Percentiles rank a stretch among this genome's conserved stretches.
These are phyloP conservation scores for Conticribra guillardii DNA, from an alignment of 108 stramenopile genomes.

Conservation along the genomic window DNA sequence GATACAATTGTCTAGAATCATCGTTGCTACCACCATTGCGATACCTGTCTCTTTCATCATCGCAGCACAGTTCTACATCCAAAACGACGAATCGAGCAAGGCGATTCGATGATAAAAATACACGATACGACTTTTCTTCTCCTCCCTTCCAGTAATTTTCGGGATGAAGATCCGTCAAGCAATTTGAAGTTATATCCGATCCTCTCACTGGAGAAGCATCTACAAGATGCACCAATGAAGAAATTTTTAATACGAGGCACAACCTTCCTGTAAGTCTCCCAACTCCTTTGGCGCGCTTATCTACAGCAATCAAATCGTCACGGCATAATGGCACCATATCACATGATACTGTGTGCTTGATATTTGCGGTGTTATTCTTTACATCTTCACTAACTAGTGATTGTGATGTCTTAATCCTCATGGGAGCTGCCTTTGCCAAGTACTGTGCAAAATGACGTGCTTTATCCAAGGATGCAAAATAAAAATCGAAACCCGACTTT, in stretches of 20 bases:
- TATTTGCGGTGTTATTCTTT: constrained; percentile 92
- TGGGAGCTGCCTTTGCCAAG: constrained; percentile 83
- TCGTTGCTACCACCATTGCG: constrained; percentile 20
- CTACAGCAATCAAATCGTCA: constrained; percentile 94
- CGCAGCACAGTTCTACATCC: constrained; percentile 83
- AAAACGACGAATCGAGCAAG: constrained; percentile 90
- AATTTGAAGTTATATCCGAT: constrained; percentile 31
- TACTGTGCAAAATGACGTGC: constrained; percentile 89
- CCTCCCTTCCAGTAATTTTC: constrained; percentile 79
- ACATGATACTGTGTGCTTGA: constrained; percentile 91
- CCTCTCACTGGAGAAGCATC: constrained; percentile 75
- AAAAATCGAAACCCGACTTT: constrained; percentile 97
- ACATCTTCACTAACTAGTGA: constrained; percentile 93
- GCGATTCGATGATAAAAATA: constrained; percentile 72
- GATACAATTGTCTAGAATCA: constrained; percentile 26
- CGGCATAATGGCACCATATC: constrained; percentile 97
- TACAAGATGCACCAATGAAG: constrained; percentile 64
- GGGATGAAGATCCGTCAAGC: constrained; percentile 52
- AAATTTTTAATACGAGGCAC: constrained; percentile 71
- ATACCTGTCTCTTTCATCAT: constrained; percentile 17
- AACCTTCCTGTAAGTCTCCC: constrained; percentile 80
- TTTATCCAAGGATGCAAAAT: constrained; percentile 81
- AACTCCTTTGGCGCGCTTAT: constrained; percentile 66
- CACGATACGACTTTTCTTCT: constrained; percentile 65
- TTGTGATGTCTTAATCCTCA: constrained; percentile 84